These are phyloP conservation scores for Patellifolia procumbens DNA, from an alignment of 179 eudicot species.

Conservation along the genomic window DNA sequence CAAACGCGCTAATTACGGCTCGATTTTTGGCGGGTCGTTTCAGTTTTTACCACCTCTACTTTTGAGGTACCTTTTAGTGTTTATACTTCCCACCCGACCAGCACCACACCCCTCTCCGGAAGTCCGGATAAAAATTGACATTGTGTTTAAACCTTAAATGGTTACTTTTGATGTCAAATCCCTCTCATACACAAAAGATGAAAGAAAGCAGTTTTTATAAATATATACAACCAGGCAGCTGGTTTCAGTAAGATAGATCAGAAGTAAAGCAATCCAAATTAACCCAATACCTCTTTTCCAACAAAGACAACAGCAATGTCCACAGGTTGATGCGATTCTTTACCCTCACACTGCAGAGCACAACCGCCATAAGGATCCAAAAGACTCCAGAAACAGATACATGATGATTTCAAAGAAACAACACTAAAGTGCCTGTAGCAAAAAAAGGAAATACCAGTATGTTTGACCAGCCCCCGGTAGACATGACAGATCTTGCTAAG, in stretches of 20 bases:
- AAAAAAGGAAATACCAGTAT: slow-evolving; percentile 57
- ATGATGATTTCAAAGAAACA: not conserved
- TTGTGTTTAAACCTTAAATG: not conserved
- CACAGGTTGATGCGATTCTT: slow-evolving; percentile 43
- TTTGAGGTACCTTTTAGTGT: no score
- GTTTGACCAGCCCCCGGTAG: slow-evolving; percentile 84
- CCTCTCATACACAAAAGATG: not conserved
- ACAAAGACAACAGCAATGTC: slow-evolving; percentile 80
- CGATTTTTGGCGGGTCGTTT: no score
- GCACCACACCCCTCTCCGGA: no score
- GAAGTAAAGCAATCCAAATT: not conserved
- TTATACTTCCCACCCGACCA: no score
- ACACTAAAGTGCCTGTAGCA: slow-evolving; percentile 4
- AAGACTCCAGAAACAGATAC: not conserved
- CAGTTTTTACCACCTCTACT: no score
- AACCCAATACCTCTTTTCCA: slow-evolving; percentile 72
- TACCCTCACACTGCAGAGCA: slow-evolving; percentile 62
- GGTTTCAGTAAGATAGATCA: not conserved
- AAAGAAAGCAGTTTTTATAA: not conserved
- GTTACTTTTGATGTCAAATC: not conserved
- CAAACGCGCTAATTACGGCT: no score
- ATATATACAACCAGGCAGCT: not conserved
- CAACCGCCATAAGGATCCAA: slow-evolving; percentile 30
- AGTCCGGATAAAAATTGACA: no score
- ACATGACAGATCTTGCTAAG: slow-evolving; percentile 73